These are phyloP conservation scores for Schizophyllum amplum DNA, from an alignment of 1,284 basidiomycete species.

Conservation along the genomic window DNA sequence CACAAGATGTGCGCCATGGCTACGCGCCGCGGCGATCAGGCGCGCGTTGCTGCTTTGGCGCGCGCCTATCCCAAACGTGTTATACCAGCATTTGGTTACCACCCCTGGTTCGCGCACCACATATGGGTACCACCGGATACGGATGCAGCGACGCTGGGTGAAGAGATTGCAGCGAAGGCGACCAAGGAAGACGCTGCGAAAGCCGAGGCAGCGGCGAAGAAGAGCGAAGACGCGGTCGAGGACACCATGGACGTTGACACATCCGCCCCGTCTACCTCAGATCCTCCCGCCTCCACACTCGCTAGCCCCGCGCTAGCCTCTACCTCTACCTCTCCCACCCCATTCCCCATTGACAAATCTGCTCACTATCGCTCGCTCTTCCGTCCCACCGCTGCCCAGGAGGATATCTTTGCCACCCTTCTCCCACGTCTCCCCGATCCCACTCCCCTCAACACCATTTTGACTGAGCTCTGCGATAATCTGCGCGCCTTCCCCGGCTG, in stretches of 20 bases:
- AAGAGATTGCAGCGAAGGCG: not conserved
- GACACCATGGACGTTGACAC: no score
- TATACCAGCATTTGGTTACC: constrained; percentile 76
- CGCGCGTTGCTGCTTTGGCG: constrained; percentile 53
- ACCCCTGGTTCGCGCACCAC: constrained; percentile 77
- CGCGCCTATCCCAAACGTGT: constrained; percentile 52
- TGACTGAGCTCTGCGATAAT: constrained; percentile 46
- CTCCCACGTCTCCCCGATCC: constrained; percentile 58
- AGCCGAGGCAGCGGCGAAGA: no score
- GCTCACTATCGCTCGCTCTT: constrained; percentile 64
- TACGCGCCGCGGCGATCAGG: constrained; percentile 53
- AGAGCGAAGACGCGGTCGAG: no score
- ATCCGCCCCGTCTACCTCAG: not conserved
- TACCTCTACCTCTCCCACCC: not conserved
- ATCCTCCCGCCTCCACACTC: not conserved
- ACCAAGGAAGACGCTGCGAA: not conserved
- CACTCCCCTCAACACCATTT: constrained; percentile 38
- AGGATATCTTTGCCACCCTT: constrained; percentile 40
- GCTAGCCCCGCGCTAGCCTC: not conserved
- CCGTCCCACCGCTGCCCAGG: constrained; percentile 24
- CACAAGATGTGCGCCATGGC: constrained; percentile 72
- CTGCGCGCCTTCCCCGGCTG: constrained; percentile 53
- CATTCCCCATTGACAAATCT: constrained; percentile 33
- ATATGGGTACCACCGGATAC: constrained; percentile 36
- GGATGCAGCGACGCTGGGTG: not conserved